Conservation (phyloP, 176 grass and related monocot species). For the Aegilops umbellulata region DNA sequence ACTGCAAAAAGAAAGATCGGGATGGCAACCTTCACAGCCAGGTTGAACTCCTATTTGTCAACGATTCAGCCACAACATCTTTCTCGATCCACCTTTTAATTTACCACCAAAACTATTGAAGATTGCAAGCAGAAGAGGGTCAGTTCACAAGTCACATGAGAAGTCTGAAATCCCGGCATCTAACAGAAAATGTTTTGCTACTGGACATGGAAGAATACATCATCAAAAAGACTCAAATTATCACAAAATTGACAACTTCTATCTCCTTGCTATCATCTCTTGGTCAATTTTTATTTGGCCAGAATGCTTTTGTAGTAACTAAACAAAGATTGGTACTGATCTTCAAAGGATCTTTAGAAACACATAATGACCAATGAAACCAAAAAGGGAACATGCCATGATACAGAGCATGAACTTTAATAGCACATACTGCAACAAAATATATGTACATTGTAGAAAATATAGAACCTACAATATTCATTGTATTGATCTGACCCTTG, state of each 20-base stretch:
- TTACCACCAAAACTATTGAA: neutral
- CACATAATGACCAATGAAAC: neutral
- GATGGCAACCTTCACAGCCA: neutral
- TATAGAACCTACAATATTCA: too few relatives aligned
- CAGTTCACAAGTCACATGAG: neutral
- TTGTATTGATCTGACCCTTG: too few relatives aligned
- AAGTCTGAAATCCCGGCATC: neutral
- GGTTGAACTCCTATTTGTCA: neutral
- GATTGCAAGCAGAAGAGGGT: neutral
- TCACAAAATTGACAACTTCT: neutral
- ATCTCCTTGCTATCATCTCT: neutral
- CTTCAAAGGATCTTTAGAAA: neutral
- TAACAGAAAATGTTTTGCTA: neutral
- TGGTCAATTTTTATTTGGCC: neutral
- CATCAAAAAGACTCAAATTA: neutral
- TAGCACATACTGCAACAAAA: neutral
- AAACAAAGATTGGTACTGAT: neutral
- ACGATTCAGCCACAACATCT: neutral
- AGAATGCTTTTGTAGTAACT: neutral
- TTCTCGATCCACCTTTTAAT: neutral
- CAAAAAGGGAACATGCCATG: too few relatives aligned
- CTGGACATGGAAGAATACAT: neutral
- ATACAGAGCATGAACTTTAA: neutral
- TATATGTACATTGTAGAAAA: too few relatives aligned
- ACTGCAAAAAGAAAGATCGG: neutral